Percentiles rank a stretch among this genome's conserved stretches.
phyloP scores from a whole-genome alignment of 768 basidiomycete species.

The Rhodotorula toruloides region DNA sequence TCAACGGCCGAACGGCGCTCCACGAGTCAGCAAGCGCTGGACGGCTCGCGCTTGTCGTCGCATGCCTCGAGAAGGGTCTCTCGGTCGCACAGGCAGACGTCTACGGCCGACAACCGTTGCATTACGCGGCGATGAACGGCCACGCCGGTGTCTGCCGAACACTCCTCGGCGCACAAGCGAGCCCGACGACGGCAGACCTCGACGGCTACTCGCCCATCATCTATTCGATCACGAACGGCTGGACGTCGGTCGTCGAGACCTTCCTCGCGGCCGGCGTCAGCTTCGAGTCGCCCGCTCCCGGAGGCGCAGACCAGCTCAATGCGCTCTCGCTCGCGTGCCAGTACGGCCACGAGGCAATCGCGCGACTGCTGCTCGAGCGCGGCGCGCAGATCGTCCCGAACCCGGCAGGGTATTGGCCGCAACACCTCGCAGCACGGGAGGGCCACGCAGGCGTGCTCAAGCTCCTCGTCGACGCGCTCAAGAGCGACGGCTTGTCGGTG shows the following conservation, averaged over 20 bases:
- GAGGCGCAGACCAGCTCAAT: conserved; percentile 60
- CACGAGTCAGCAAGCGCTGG: conserved; percentile 87
- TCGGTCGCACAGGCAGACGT: conserved; percentile 70
- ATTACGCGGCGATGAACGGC: conserved; percentile 94
- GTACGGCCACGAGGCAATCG: conserved; percentile 78
- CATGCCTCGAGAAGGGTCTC: conserved; percentile 71
- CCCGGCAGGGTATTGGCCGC: conserved; percentile 92
- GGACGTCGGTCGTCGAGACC: conserved; percentile 73
- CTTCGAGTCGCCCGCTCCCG: conserved; percentile 56
- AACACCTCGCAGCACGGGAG: conserved; percentile 88
- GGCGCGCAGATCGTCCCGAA: conserved; percentile 77
- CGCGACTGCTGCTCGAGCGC: conserved; percentile 65
- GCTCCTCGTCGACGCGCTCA: conserved; percentile 61
- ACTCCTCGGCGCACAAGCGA: conserved; percentile 65
- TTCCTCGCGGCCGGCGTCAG: conserved; percentile 67
- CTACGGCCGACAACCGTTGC: conserved; percentile 87
- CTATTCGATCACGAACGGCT: conserved; percentile 83
- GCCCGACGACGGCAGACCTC: conserved; percentile 68
- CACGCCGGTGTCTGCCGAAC: conserved; percentile 68
- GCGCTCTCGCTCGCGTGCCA: conserved; percentile 88
- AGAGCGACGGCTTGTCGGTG: conserved; percentile 61
- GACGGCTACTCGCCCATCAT: conserved; percentile 93
- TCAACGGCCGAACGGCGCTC: conserved; percentile 88
- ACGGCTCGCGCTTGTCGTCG: conserved; percentile 63
- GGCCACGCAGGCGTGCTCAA: conserved; percentile 82